Evolutionary conservation across 2,329 filamentous ascomycete species (phyloP).

Genomic region (Trichoderma cornu-damae): DNA sequence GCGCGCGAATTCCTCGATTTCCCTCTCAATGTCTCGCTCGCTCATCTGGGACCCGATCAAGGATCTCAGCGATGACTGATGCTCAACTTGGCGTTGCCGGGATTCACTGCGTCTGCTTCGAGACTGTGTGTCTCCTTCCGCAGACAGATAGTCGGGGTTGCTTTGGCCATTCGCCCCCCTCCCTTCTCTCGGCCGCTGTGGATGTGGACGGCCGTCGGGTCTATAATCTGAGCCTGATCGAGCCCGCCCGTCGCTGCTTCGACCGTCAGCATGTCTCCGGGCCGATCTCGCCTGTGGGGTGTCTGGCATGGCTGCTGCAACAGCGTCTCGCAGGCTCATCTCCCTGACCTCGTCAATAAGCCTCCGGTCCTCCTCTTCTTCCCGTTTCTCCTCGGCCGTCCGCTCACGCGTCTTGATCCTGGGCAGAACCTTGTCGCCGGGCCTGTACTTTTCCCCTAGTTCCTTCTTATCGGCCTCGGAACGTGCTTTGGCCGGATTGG

Average conservation of each 20-base stretch:
- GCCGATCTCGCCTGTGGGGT: constrained; percentile 23
- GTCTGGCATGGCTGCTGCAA: constrained; percentile 26
- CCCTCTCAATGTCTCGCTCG: constrained; percentile 73
- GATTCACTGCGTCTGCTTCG: constrained; percentile 42
- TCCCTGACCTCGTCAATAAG: constrained; percentile 67
- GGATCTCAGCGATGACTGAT: constrained; percentile 83
- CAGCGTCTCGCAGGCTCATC: constrained; percentile 66
- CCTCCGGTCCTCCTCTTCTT: constrained; percentile 62
- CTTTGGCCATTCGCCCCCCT: constrained; percentile 26
- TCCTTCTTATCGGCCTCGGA: constrained; percentile 68
- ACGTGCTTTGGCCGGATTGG: constrained; percentile 71
- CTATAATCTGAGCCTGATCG: constrained; percentile 32
- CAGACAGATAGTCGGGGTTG: constrained; percentile 36
- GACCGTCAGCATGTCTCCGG: constrained; percentile 32
- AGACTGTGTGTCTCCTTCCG: constrained; percentile 28
- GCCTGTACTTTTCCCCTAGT: constrained; percentile 69
- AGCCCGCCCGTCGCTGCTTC: constrained; percentile 29
- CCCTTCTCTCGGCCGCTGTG: constrained; percentile 25
- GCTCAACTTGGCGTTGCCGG: constrained; percentile 63
- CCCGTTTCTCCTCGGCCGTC: constrained; percentile 48
- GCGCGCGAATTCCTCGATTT: constrained; percentile 83
- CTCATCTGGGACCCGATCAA: constrained; percentile 76
- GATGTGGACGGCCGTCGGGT: constrained; percentile 30
- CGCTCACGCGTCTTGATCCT: constrained; percentile 48
- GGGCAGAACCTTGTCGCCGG: constrained; percentile 75